phyloP scores from a whole-genome alignment of 345 rosid genomes.

The Noccaea bulbosa region DNA sequence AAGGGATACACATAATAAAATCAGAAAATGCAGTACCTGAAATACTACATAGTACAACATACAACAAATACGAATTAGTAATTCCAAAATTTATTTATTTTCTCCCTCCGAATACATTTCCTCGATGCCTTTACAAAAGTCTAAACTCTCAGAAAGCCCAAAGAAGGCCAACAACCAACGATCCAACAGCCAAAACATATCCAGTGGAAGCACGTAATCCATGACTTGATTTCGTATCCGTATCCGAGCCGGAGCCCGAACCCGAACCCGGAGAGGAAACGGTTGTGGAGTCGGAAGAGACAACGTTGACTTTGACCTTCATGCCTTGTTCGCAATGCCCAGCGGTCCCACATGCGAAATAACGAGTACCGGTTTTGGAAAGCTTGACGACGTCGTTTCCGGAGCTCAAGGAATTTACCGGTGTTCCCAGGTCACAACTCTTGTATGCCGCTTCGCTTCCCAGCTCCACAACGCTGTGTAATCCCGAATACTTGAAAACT shows the following conservation, averaged over 20 bases:
- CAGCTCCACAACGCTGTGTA: slow-evolving; percentile 87
- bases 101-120: neutral
- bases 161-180: slow-evolving; percentile 26
- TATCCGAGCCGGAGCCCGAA: slow-evolving; percentile 7
- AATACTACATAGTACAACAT: slow-evolving; percentile 6
- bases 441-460: slow-evolving; percentile 71
- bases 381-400: slow-evolving; percentile 82
- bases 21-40: slow-evolving; percentile 11
- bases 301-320: slow-evolving; percentile 76
- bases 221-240: slow-evolving; percentile 21
- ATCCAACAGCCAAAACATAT: slow-evolving; percentile 29
- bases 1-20: neutral
- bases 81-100: slow-evolving; percentile 8
- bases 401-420: slow-evolving; percentile 60
- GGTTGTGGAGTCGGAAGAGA: slow-evolving; percentile 51
- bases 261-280: slow-evolving; percentile 29
- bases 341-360: slow-evolving; percentile 81
- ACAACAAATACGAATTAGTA: slow-evolving; percentile 22
- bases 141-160: slow-evolving; percentile 33
- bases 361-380: slow-evolving; percentile 67
- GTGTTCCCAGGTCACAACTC: slow-evolving; percentile 74
- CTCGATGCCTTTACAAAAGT: slow-evolving; percentile 2
- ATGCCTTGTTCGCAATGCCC: slow-evolving; percentile 92
- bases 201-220: slow-evolving; percentile 28
- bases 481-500: slow-evolving; percentile 87